Base-by-base conservation (phyloP, 1,139 yeast species). In the Pneumocystis jirovecii region DNA sequence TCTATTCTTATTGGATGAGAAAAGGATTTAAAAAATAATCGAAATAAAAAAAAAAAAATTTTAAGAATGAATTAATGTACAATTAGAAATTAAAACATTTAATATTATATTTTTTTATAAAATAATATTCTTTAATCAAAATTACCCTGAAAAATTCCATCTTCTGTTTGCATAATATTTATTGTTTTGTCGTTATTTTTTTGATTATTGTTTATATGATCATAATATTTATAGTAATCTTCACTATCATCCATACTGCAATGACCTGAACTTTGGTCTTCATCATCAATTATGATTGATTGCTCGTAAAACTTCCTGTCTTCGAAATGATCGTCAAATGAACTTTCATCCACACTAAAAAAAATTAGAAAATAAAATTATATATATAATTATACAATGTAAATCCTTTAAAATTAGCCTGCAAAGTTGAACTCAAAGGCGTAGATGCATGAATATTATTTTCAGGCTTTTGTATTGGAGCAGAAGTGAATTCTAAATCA, bases 401-500 rank as follows among this genome's bases (percentile, higher is more conserved):
- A 25, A 50, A 74, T 0, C 97, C 97, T 73, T 89, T 89, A 77
- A 93, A 93, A 73, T 90, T 90, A 65, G 95, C 97, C 77, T 93
- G 98, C 72, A 91, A 84, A 0, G 96, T 96, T 1, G 96, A 96
- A 10, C 95, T 86, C 69, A 93, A 79, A 40, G 97, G 97, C 2
- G 96, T 88, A 7, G 88, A 80, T 70, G 85, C 81, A 75, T 83
- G 82, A 76, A 82, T 76, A 64, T 82, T 74, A 71, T 85, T 88
- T 71, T 57, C 44, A 61, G 60, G 60, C 84, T 84, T 73, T 83
- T 85, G 74, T 0, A 96, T 89, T 45, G 95, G 87, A 63, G 95
- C 91, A 71, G 86, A 87, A 19, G 98, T 93, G 76, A 93, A 93
- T 76, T 91, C 97, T 7, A 97, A 97, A 74, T 93, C 98, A 76